phyloP scores from a whole-genome alignment of 2,329 filamentous ascomycete species.

The Pyrenochaeta sp. region DNA sequence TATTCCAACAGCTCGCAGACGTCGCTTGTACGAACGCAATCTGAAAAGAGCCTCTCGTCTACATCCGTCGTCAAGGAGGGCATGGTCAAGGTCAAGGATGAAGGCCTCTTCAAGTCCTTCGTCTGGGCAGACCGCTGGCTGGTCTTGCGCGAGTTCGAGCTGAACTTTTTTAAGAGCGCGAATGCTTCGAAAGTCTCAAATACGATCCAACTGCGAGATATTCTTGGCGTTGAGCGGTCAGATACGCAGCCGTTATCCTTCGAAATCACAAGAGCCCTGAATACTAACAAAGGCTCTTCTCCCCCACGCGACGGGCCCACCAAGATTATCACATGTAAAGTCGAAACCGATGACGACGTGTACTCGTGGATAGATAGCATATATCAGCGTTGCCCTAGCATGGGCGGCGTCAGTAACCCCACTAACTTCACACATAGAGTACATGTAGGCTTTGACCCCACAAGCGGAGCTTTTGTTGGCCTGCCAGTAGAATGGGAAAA shows the following conservation, averaged over 20 bases:
- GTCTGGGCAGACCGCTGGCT: slow-evolving; percentile 91
- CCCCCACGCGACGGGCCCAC: slow-evolving; percentile 82
- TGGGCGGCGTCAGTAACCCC: slow-evolving; percentile 97
- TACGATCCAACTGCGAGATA: slow-evolving; percentile 83
- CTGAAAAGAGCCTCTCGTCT: slow-evolving; percentile 49
- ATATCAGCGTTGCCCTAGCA: slow-evolving; percentile 93
- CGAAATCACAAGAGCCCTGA: slow-evolving; percentile 82
- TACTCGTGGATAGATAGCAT: slow-evolving; percentile 99
- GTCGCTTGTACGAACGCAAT: slow-evolving; percentile 53
- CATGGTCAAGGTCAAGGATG: slow-evolving; percentile 88
- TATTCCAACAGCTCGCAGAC: slow-evolving; percentile 48
- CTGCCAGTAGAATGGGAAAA: slow-evolving; percentile 97
- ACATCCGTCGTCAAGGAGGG: slow-evolving; percentile 65
- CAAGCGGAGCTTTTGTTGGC: slow-evolving; percentile 93
- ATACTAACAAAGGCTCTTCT: slow-evolving; percentile 64
- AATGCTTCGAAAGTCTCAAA: slow-evolving; percentile 83
- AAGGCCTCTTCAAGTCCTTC: slow-evolving; percentile 82
- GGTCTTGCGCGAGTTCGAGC: slow-evolving; percentile 87
- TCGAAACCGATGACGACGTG: slow-evolving; percentile 94
- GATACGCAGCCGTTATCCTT: slow-evolving; percentile 93
- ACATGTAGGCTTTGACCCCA: slow-evolving; percentile 95
- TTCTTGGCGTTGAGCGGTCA: slow-evolving; percentile 88
- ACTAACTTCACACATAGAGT: slow-evolving; percentile 98
- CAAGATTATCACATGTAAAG: slow-evolving; percentile 87
- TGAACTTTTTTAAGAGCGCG: slow-evolving; percentile 94